Percentiles rank a stretch among this genome's conserved stretches.
Evolutionary conservation across 2,329 filamentous ascomycete genomes (phyloP).

Genomic region (Neonectria punicea): DNA sequence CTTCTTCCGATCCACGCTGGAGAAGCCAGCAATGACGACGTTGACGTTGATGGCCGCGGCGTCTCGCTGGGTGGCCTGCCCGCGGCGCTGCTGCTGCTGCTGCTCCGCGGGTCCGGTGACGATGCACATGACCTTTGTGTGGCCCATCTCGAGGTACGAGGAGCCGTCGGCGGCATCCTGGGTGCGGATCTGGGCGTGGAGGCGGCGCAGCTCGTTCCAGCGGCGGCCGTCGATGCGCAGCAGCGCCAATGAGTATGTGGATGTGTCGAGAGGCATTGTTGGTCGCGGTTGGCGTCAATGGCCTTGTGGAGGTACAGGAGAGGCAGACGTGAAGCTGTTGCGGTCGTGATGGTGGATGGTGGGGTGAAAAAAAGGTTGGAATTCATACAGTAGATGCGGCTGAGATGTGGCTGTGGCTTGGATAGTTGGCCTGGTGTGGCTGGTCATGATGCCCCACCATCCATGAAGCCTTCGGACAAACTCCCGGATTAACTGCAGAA

Average conservation of each 20-base stretch:
- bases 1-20: conserved; percentile 85
- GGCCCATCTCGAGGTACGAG: conserved; percentile 94
- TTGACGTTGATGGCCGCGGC: conserved; percentile 76
- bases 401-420: conserved; percentile 35
- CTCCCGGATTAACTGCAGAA: conserved; percentile 28
- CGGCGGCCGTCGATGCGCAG: conserved; percentile 85
- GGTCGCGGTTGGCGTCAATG: neutral
- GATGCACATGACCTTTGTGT: conserved; percentile 96
- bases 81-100: conserved; percentile 50
- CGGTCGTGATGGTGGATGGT: conserved; percentile 28
- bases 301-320: neutral
- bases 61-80: conserved; percentile 57
- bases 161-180: conserved; percentile 94
- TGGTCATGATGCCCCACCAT: conserved; percentile 1
- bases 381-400: conserved; percentile 29
- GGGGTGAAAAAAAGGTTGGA: conserved; percentile 38
- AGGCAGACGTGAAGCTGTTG: neutral
- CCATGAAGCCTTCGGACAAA: conserved; percentile 26
- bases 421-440: conserved; percentile 7
- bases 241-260: conserved; percentile 87
- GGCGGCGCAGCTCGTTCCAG: conserved; percentile 95
- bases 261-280: conserved; percentile 92
- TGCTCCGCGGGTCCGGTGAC: conserved; percentile 85
- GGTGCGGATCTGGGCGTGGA: conserved; percentile 89
- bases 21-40: conserved; percentile 88